A percentile compares a stretch with the other conserved stretches of the same genome.
phyloP scores from a whole-genome alignment of 345 rosid genomes.

The Gossypium rotundifolium region DNA sequence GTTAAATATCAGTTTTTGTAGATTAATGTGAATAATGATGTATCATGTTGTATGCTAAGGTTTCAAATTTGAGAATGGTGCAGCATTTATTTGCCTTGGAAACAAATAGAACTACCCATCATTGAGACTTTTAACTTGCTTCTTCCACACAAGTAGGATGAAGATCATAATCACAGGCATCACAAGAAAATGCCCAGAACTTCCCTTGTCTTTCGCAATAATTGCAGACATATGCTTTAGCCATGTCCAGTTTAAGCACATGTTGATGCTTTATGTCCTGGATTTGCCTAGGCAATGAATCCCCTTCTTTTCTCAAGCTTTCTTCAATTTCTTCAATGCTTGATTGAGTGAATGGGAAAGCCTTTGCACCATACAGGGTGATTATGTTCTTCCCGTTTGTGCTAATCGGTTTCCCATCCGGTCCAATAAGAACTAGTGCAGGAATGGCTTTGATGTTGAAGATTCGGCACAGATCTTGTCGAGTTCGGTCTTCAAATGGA shows the following conservation, averaged over 20 bases:
- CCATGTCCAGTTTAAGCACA: constrained; percentile 66
- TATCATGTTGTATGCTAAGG: neutral
- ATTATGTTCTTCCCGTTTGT: constrained; percentile 51
- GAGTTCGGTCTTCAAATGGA: constrained; percentile 59
- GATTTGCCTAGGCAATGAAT: constrained; percentile 47
- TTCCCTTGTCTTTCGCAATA: constrained; percentile 51
- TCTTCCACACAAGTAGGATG: constrained; percentile 63
- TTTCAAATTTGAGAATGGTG: neutral
- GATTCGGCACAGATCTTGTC: constrained; percentile 64
- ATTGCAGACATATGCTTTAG: constrained; percentile 67
- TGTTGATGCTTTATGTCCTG: constrained; percentile 59
- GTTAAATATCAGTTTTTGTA: neutral
- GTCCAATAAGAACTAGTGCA: constrained; percentile 56
- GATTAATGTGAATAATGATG: neutral
- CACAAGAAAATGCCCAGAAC: constrained; percentile 80
- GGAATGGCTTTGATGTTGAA: constrained; percentile 67
- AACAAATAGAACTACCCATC: neutral
- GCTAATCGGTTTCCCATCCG: constrained; percentile 52
- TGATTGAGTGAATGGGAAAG: constrained; percentile 57
- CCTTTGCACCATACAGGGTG: constrained; percentile 55
- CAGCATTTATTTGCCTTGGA: neutral
- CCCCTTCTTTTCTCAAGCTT: constrained; percentile 54
- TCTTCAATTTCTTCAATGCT: constrained; percentile 51
- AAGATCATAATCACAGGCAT: constrained; percentile 68
- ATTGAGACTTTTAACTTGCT: constrained; percentile 7